Evolutionary conservation across 768 basidiomycete genomes (phyloP).

Genomic region (Lepiota subincarnata): DNA sequence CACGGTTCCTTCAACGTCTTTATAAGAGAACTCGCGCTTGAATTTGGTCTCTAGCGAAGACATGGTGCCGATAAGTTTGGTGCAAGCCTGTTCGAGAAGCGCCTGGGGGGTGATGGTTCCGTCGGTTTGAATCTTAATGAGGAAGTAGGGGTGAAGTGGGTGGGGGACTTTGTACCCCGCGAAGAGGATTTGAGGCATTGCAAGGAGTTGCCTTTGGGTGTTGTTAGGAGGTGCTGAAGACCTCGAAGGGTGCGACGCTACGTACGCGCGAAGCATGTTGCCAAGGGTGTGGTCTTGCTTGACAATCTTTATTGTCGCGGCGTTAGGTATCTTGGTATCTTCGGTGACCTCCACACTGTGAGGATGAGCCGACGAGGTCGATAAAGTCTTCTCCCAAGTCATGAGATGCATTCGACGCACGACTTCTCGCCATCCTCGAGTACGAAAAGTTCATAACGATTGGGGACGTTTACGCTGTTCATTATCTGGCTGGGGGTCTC

Average conservation of each 20-base stretch:
- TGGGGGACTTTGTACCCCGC: conserved; percentile 99
- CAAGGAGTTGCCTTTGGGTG: conserved; percentile 73
- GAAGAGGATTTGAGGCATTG: conserved; percentile 85
- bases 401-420: conserved; percentile 50
- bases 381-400: conserved; percentile 10
- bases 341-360: conserved; percentile 83
- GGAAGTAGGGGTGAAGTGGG: conserved; percentile 90
- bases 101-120: conserved; percentile 78
- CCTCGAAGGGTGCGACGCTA: neutral
- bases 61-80: conserved; percentile 70
- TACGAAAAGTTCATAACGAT: conserved; percentile 86
- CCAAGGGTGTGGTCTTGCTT: conserved; percentile 98
- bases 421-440: conserved; percentile 90
- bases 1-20: conserved; percentile 54
- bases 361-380: neutral
- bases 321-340: conserved; percentile 97
- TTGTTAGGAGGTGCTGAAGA: neutral
- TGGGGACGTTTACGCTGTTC: conserved; percentile 83
- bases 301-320: conserved; percentile 88
- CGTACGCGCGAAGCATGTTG: conserved; percentile 91
- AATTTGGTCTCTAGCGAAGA: conserved; percentile 70
- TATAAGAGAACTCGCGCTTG: conserved; percentile 78
- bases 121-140: conserved; percentile 95
- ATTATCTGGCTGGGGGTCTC: conserved; percentile 14
- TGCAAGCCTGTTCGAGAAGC: conserved; percentile 80